Percentiles rank a stretch among this genome's conserved stretches.
These are phyloP conservation scores for Rehmannia glutinosa DNA, from an alignment of 257 asterid species.

Conservation along the genomic window DNA sequence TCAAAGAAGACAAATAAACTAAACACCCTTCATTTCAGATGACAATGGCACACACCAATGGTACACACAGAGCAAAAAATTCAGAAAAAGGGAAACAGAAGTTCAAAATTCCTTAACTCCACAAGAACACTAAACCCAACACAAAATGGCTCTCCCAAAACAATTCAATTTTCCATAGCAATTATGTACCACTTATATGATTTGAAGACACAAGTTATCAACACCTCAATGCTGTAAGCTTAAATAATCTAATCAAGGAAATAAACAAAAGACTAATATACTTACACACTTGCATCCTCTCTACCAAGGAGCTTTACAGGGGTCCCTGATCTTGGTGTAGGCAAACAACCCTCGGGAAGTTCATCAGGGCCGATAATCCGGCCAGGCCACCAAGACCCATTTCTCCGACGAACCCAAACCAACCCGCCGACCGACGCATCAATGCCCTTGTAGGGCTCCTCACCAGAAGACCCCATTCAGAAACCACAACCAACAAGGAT, in stretches of 20 bases:
- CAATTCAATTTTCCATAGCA: background rate
- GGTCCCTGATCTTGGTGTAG: slow-evolving; percentile 74
- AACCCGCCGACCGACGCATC: slow-evolving; percentile 70
- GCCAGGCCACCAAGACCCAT: slow-evolving; percentile 99
- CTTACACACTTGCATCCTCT: slow-evolving; percentile 93
- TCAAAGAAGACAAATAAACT: no score
- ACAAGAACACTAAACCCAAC: slow-evolving; percentile 1
- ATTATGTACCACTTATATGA: background rate
- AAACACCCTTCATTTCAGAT: no score
- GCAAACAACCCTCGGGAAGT: slow-evolving; percentile 54
- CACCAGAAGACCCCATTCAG: slow-evolving; percentile 59
- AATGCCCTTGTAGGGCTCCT: slow-evolving; percentile 44
- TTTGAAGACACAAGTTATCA: background rate
- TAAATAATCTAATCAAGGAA: slow-evolving; percentile 11
- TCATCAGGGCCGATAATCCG: slow-evolving; percentile 68
- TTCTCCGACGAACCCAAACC: slow-evolving; percentile 93
- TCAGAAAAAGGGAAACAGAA: no score
- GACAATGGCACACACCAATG: no score
- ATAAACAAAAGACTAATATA: slow-evolving; percentile 13
- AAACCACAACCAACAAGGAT: slow-evolving; percentile 22
- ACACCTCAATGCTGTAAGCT: slow-evolving; percentile 9
- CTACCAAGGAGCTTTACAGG: slow-evolving; percentile 95
- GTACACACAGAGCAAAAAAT: no score
- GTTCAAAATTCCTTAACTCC: background rate
- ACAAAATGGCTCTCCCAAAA: background rate